Conservation (phyloP, 768 basidiomycete genomes). For the Amanita fuliginea region DNA sequence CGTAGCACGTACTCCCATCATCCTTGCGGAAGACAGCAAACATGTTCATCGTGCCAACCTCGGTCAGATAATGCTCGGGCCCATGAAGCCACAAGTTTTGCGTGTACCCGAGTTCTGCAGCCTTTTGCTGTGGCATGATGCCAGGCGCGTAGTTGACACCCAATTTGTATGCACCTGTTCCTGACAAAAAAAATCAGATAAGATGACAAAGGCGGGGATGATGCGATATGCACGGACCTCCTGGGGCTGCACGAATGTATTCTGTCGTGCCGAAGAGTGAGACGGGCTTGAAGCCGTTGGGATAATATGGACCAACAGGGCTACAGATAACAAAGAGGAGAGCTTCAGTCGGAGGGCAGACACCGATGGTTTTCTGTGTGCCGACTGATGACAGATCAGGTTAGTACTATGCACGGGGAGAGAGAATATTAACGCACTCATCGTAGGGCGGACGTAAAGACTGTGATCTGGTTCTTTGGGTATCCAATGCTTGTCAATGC, state of each 20-base stretch:
- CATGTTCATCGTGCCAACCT: constrained; percentile 90
- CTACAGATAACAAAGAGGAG: constrained; percentile 78
- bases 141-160: constrained; percentile 87
- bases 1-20: constrained; percentile 40
- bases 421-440: constrained; percentile 30
- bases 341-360: constrained; percentile 69
- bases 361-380: constrained; percentile 58
- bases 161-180: constrained; percentile 81
- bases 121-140: constrained; percentile 74
- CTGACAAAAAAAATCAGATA: constrained; percentile 18
- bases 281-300: constrained; percentile 83
- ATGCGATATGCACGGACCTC: constrained; percentile 36
- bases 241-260: constrained; percentile 76
- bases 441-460: constrained; percentile 80
- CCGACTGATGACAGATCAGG: constrained; percentile 42
- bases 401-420: background rate
- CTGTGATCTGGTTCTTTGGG: constrained; percentile 82
- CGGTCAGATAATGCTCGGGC: constrained; percentile 45
- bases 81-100: constrained; percentile 91
- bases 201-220: background rate
- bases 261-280: constrained; percentile 80
- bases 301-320: constrained; percentile 81
- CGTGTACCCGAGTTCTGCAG: constrained; percentile 65
- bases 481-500: constrained; percentile 83
- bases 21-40: constrained; percentile 69